Evolutionary conservation across 2,329 filamentous ascomycete species (phyloP), one percentile per base, ranked within the genome.

Genomic region (Passalora sequoiae): DNA sequence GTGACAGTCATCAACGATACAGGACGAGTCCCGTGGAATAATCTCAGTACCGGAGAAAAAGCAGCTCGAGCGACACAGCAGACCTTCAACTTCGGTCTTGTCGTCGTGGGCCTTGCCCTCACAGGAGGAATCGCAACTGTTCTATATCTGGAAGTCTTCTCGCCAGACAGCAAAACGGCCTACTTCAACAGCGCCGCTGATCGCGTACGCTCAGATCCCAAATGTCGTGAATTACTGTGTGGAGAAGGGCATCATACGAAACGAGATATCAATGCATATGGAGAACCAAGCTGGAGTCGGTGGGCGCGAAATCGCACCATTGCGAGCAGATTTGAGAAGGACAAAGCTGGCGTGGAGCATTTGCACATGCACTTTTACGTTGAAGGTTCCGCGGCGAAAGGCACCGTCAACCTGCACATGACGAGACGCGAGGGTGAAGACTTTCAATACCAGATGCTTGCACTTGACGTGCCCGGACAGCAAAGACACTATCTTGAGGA

Each of bases 161-260:
- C 85, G 3, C 47, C 85, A 15, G 84, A 89, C 60, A 92, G 86
- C 71, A 89, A 88, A 66, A 91, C 84, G 12, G 78, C 81, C 44
- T 81, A 92, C 62, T 96, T 94, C 74, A 94, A 94, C 69, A 83
- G 85, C 51, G 86, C 87, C 1, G 84, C 94, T 36, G 78, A 86
- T 59, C 80, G 81, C 49, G 81, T 97, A 62, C 86, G 83, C 62
- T 74, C 76, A 40, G 84, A 94, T 60, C 64, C 76, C 0, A 73
- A 78, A 44, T 94, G 86, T 60, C 71, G 81, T 20, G 79, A 83
- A 44, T 63, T 94, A 5, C 76, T 97, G 1, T 89, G 89, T 10
- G 81, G 87, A 12, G 68, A 57, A 6, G 62, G 60, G 13, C 48
- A 54, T 20, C 49, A 85, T 25, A 68, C 75, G 28, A 81, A 81